A percentile compares a stretch with the other conserved stretches of the same genome.
These are phyloP conservation scores for Cyberlindnera mrakii DNA, from an alignment of 805 yeast species.

Conservation along the genomic window DNA sequence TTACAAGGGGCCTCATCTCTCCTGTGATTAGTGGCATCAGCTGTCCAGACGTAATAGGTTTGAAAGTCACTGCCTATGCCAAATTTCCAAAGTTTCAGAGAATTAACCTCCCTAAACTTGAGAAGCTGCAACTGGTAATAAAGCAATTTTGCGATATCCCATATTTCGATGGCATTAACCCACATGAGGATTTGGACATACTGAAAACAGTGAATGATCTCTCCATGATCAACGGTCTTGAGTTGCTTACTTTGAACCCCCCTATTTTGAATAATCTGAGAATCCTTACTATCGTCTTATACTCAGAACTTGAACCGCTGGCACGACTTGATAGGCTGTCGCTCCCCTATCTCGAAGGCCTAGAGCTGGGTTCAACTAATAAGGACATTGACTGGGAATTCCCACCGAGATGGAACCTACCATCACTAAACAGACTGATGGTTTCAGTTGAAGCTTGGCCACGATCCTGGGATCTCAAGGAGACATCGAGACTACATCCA, in stretches of 20 bases:
- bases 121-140: neutral
- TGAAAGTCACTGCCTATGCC: neutral
- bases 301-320: neutral
- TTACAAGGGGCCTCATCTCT: too few species aligned
- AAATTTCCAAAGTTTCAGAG: neutral
- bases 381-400: neutral
- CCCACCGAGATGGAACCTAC: conserved; percentile 2
- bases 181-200: neutral
- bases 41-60: too few species aligned
- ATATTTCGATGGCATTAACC: neutral
- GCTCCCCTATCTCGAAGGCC: neutral
- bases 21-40: too few species aligned
- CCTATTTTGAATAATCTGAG: neutral
- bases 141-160: neutral
- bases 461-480: neutral
- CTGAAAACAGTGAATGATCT: neutral
- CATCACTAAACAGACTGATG: neutral
- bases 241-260: neutral
- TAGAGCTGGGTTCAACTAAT: neutral
- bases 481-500: neutral
- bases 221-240: neutral
- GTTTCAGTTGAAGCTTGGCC: conserved; percentile 1
- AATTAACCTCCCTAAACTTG: neutral
- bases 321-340: neutral
- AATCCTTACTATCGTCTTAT: neutral